Conservation (phyloP, 1,139 yeast species). For the Wickerhamomyces sp. region DNA sequence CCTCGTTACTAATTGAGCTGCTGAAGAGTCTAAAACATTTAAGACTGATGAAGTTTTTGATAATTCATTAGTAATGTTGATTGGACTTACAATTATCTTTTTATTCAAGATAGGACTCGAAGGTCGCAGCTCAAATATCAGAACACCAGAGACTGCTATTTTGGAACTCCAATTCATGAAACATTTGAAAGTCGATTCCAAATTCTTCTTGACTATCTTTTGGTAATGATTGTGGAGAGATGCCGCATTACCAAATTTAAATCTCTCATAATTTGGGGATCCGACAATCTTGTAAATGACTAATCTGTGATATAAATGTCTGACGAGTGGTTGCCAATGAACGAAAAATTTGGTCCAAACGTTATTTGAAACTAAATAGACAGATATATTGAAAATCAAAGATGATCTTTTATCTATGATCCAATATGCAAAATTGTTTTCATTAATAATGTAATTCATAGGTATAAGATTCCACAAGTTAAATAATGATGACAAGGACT, state of each 20-base stretch:
- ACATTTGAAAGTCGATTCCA: conserved; percentile 10
- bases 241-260: background rate
- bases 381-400: conserved; percentile 13
- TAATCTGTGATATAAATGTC: conserved; percentile 64
- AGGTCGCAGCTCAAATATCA: background rate
- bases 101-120: background rate
- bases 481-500: conserved; percentile 62
- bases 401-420: conserved; percentile 11
- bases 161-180: conserved; percentile 3
- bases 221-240: conserved; percentile 11
- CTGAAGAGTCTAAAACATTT: conserved; percentile 27
- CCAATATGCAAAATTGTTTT: conserved; percentile 11
- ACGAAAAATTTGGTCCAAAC: conserved; percentile 52
- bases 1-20: conserved; percentile 6
- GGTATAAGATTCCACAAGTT: conserved; percentile 79
- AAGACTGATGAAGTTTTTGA: conserved; percentile 1
- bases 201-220: conserved; percentile 9
- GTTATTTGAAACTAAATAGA: conserved; percentile 30
- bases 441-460: conserved; percentile 17
- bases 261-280: conserved; percentile 25
- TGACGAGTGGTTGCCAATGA: conserved; percentile 77
- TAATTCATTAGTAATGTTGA: too few relatives aligned
- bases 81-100: too few relatives aligned
- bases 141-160: background rate
- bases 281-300: conserved; percentile 66